phyloP scores from a whole-genome alignment of 331 rosid genomes.

The Stylosanthes scabra region DNA sequence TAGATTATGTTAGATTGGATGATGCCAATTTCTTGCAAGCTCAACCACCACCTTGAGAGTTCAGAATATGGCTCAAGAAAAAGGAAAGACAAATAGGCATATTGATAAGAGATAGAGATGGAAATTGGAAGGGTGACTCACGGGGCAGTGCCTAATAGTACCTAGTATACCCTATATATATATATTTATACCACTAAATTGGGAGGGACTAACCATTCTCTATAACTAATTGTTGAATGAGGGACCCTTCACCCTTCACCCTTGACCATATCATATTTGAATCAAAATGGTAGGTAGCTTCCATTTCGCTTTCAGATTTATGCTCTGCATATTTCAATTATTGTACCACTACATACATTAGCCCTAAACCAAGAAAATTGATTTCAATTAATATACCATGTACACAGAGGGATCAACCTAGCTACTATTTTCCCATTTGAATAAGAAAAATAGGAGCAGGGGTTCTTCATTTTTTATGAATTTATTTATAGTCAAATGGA shows the following conservation, averaged over 20 bases:
- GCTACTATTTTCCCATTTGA: neutral
- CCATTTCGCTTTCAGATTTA: conserved; percentile 20
- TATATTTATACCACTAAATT: conserved; percentile 34
- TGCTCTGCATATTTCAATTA: conserved; percentile 37
- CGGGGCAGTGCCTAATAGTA: conserved; percentile 14
- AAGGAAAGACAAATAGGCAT: conserved; percentile 5
- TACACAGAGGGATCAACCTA: conserved; percentile 12
- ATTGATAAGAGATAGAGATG: conserved; percentile 5
- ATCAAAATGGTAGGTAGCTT: conserved; percentile 34
- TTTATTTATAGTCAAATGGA: conserved; percentile 9
- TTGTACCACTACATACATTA: conserved; percentile 15
- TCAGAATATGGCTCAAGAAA: conserved; percentile 36
- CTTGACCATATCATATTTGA: conserved; percentile 27
- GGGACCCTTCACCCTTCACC: conserved; percentile 27
- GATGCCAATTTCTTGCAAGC: conserved; percentile 17
- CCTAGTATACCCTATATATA: conserved; percentile 23
- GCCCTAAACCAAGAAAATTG: conserved; percentile 31
- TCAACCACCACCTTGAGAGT: conserved; percentile 12
- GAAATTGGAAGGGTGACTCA: neutral
- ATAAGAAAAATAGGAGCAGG: neutral
- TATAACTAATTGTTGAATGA: conserved; percentile 25
- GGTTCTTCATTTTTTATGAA: conserved; percentile 31
- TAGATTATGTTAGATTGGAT: neutral
- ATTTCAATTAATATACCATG: conserved; percentile 10
- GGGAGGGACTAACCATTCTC: conserved; percentile 26